Evolutionary conservation across 2,329 filamentous ascomycete genomes (phyloP).

Genomic region (Madurella fahalii): DNA sequence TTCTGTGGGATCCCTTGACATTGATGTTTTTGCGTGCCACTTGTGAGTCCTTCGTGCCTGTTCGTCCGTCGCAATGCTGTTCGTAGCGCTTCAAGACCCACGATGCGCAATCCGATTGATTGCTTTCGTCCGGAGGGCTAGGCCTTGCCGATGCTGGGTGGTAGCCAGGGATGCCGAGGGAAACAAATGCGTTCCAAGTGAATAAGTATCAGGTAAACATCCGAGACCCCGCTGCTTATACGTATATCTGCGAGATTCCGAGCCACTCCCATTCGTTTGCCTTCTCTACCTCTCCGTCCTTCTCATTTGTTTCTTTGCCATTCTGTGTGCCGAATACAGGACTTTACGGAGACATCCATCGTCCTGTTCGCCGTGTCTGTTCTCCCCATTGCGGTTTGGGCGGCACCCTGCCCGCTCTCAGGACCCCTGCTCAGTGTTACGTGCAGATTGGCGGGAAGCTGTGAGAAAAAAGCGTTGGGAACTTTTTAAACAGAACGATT

Average conservation of each 20-base stretch:
- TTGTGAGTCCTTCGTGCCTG: neutral
- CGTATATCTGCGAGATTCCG: neutral
- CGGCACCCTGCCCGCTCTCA: too few species aligned
- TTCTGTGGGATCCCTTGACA: neutral
- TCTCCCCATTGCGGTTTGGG: neutral
- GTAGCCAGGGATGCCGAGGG: neutral
- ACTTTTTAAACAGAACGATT: constrained; percentile 15
- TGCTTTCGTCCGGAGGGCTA: neutral
- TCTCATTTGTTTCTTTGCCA: too few species aligned
- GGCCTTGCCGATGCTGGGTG: neutral
- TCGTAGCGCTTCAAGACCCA: constrained; percentile 4
- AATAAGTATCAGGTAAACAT: neutral
- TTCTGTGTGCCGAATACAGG: too few species aligned
- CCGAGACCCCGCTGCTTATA: neutral
- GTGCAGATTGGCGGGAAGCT: constrained; percentile 18
- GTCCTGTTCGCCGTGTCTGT: neutral
- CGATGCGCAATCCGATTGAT: constrained; percentile 2
- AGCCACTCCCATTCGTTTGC: neutral
- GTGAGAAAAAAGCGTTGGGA: constrained; percentile 19
- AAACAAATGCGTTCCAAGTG: neutral
- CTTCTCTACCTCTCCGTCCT: neutral
- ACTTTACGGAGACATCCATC: neutral
- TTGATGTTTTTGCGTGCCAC: neutral
- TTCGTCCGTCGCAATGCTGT: neutral
- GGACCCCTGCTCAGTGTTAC: constrained; percentile 17